phyloP scores from a whole-genome alignment of 2,329 filamentous ascomycete genomes.

The Stachybotrys chlorohalonatus region DNA sequence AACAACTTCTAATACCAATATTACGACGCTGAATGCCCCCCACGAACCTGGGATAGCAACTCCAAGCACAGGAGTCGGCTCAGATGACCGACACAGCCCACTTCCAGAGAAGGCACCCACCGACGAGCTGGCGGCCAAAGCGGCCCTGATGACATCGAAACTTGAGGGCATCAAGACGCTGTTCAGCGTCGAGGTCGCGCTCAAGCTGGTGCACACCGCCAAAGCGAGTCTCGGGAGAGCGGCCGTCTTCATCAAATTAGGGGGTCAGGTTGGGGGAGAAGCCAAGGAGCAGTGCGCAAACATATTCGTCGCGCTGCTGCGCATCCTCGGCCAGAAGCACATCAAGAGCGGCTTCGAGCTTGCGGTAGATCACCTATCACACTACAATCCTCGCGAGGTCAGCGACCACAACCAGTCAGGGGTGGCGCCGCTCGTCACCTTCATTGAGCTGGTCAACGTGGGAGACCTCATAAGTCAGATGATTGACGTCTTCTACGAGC shows the following conservation, averaged over 20 bases:
- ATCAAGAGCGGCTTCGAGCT: slow-evolving; percentile 91
- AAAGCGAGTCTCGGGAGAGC: slow-evolving; percentile 82
- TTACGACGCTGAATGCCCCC: slow-evolving; percentile 19
- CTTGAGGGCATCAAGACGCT: slow-evolving; percentile 90
- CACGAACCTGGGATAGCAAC: slow-evolving; percentile 40
- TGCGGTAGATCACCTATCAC: slow-evolving; percentile 80
- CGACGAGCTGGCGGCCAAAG: slow-evolving; percentile 89
- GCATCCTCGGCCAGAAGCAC: slow-evolving; percentile 76
- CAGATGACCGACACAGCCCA: slow-evolving; percentile 30
- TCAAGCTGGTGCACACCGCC: slow-evolving; percentile 80
- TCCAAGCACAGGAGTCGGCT: slow-evolving; percentile 27
- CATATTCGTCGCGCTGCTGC: slow-evolving; percentile 79
- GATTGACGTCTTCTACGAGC: slow-evolving; percentile 97
- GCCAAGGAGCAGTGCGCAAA: slow-evolving; percentile 80
- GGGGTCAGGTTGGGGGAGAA: slow-evolving; percentile 71
- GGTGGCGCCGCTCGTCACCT: slow-evolving; percentile 87
- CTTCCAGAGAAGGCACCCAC: slow-evolving; percentile 62
- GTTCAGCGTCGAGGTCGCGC: slow-evolving; percentile 91
- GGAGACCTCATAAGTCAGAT: slow-evolving; percentile 97
- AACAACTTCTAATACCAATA: slow-evolving; percentile 12
- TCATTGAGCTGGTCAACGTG: slow-evolving; percentile 95
- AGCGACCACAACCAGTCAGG: slow-evolving; percentile 61
- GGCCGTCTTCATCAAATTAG: slow-evolving; percentile 71
- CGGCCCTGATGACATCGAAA: slow-evolving; percentile 92
- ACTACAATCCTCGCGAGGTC: slow-evolving; percentile 82